Percentiles rank a stretch among this genome's conserved stretches.
These are phyloP conservation scores for Dryas integrifolia DNA, from an alignment of 331 rosid species.

Conservation along the genomic window DNA sequence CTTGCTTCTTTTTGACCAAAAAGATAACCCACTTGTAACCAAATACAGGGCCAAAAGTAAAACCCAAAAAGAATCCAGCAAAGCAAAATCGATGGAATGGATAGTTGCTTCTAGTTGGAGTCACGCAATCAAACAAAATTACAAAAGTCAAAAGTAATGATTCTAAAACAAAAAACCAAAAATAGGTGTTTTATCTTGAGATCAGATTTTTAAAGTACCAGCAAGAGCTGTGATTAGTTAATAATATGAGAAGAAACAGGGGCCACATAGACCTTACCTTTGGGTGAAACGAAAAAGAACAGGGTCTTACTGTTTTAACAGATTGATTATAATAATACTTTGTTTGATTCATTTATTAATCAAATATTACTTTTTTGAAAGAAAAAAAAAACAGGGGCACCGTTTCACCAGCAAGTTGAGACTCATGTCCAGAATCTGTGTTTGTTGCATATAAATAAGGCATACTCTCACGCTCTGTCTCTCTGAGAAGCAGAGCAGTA, in stretches of 20 bases:
- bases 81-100: no score
- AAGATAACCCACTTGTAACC: background rate
- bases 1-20: background rate
- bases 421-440: no score
- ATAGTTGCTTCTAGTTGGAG: constrained; percentile 10
- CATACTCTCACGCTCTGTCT: constrained; percentile 9
- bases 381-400: no score
- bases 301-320: no score
- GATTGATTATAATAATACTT: no score
- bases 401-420: constrained; percentile 4
- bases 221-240: background rate
- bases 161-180: background rate
- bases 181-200: background rate
- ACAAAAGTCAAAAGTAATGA: background rate
- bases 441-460: constrained; percentile 14
- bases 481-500: constrained; percentile 6
- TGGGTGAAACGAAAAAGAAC: no score
- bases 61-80: background rate
- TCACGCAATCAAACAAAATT: constrained; percentile 11
- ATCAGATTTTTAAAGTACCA: background rate
- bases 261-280: no score
- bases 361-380: no score
- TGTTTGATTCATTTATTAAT: no score
- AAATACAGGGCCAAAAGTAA: background rate
- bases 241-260: background rate